Conservation (phyloP, 257 asterid genomes). For the Agastache rugosa region DNA sequence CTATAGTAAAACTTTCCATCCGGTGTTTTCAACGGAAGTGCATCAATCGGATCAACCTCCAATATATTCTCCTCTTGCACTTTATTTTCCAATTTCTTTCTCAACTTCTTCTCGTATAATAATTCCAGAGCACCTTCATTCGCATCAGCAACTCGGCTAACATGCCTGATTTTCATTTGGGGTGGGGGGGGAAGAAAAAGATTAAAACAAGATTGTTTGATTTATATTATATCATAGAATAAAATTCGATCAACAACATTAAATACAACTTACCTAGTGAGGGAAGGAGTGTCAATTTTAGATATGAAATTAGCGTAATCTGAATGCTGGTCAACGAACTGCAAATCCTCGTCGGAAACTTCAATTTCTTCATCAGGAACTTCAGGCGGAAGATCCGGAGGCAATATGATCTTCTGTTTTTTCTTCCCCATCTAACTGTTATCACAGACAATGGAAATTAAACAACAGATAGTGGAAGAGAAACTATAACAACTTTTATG, state of each 20-base stretch:
- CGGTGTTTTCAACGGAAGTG: conserved; percentile 80
- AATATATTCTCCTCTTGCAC: conserved; percentile 52
- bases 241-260: neutral
- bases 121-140: conserved; percentile 79
- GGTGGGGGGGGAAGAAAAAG: neutral
- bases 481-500: too few species aligned
- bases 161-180: conserved; percentile 41
- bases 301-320: conserved; percentile 77
- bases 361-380: conserved; percentile 81
- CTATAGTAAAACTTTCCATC: conserved; percentile 73
- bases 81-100: conserved; percentile 55
- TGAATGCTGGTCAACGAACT: conserved; percentile 60
- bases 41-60: conserved; percentile 93
- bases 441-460: neutral
- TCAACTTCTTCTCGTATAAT: conserved; percentile 67
- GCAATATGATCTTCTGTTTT: conserved; percentile 68
- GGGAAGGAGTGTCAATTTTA: conserved; percentile 70
- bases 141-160: conserved; percentile 84
- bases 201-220: neutral
- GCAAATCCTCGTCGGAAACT: conserved; percentile 81
- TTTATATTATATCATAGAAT: neutral
- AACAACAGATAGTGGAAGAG: too few species aligned
- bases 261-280: conserved; percentile 65
- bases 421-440: conserved; percentile 69
- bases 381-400: conserved; percentile 94